A percentile compares a stretch with the other conserved stretches of the same genome.
Evolutionary conservation across 441 rosid species (phyloP).

Genomic region (Arabidopsis lyrata): DNA sequence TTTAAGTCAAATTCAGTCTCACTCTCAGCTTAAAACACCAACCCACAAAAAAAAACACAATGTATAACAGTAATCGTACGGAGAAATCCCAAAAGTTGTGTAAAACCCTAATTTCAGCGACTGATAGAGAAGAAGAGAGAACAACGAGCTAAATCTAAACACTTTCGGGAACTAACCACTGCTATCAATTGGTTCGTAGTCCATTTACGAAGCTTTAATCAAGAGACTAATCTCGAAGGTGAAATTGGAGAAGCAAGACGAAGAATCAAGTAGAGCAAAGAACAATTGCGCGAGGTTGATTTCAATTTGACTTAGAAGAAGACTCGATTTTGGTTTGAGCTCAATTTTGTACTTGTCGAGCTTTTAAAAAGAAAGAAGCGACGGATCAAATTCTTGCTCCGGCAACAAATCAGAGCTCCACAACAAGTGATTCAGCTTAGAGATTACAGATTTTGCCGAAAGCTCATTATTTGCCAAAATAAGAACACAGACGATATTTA

Average conservation of each 20-base stretch:
- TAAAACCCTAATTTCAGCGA: constrained; percentile 34
- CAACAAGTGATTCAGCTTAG: constrained; percentile 27
- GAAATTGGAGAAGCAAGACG: not conserved
- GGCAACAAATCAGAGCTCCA: constrained; percentile 25
- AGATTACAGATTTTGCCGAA: constrained; percentile 36
- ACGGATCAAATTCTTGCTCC: not conserved
- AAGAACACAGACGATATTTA: constrained; percentile 20
- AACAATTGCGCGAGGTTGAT: constrained; percentile 27
- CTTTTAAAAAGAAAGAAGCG: not conserved
- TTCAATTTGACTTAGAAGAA: constrained; percentile 42
- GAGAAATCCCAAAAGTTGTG: constrained; percentile 1
- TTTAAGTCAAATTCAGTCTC: constrained; percentile 5
- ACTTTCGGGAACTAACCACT: constrained; percentile 61
- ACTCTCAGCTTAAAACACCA: constrained; percentile 22
- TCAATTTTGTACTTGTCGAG: not conserved
- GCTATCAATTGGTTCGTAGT: constrained; percentile 75
- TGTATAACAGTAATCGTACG: not conserved
- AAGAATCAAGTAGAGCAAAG: constrained; percentile 19
- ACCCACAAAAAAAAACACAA: constrained; percentile 4
- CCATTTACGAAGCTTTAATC: constrained; percentile 53
- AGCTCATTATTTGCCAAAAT: constrained; percentile 5
- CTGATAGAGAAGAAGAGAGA: constrained; percentile 10
- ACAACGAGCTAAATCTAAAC: constrained; percentile 19
- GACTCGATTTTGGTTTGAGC: constrained; percentile 33
- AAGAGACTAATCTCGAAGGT: not conserved